Conservation (phyloP, 208 protist genomes). For the Trypanosomatidae sp. region DNA sequence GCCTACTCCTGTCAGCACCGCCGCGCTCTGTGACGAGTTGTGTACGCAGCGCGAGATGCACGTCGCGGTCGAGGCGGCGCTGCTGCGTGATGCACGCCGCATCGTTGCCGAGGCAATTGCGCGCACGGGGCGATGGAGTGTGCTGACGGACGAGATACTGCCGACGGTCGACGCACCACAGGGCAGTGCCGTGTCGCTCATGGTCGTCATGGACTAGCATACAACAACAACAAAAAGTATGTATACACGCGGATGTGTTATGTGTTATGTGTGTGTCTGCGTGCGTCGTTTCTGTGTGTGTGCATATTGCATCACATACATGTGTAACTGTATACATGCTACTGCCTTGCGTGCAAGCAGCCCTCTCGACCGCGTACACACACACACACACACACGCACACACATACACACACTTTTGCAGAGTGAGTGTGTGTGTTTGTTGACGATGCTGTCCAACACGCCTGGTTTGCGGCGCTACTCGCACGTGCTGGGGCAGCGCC, state of each 20-base stretch:
- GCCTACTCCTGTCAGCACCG: slow-evolving; percentile 16
- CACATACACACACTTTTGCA: too few relatives aligned
- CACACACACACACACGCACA: too few relatives aligned
- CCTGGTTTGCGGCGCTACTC: slow-evolving; percentile 19
- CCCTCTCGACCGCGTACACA: too few relatives aligned
- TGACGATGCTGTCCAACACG: slow-evolving; percentile 54
- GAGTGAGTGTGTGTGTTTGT: not conserved
- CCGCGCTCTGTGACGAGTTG: slow-evolving; percentile 21
- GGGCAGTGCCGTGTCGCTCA: slow-evolving; percentile 36
- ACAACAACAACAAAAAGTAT: not conserved
- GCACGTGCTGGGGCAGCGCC: slow-evolving; percentile 13
- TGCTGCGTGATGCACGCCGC: slow-evolving; percentile 19
- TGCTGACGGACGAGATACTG: slow-evolving; percentile 54
- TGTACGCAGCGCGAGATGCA: slow-evolving; percentile 21
- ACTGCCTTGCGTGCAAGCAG: not conserved
- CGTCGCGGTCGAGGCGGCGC: slow-evolving; percentile 16
- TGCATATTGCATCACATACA: not conserved
- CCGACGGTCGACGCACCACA: slow-evolving; percentile 41
- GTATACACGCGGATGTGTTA: not conserved
- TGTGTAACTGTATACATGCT: not conserved
- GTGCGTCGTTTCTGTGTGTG: slow-evolving; percentile 1
- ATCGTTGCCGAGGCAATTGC: slow-evolving; percentile 40
- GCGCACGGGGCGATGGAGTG: slow-evolving; percentile 34
- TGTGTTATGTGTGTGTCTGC: slow-evolving; percentile 1
- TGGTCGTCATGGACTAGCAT: slow-evolving; percentile 29